These are phyloP conservation scores for Carex cristatella DNA, from an alignment of 176 grass and related monocot genomes.

Conservation along the genomic window DNA sequence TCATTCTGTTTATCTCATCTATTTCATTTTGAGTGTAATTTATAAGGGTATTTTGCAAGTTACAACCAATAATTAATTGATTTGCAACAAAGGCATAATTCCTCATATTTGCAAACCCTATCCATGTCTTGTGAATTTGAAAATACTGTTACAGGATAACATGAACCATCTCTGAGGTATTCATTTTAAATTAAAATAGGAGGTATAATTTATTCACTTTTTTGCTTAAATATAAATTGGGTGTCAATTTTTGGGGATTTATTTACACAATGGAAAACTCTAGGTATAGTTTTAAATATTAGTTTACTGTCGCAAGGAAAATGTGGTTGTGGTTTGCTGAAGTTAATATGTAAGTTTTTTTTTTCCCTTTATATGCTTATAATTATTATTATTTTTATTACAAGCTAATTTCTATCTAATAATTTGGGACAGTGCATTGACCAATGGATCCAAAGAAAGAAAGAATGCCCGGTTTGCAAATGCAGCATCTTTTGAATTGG, in stretches of 20 bases:
- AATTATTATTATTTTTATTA: background rate
- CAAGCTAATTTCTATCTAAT: background rate
- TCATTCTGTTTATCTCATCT: background rate
- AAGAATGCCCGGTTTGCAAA: constrained; percentile 67
- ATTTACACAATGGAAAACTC: background rate
- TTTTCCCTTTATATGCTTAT: background rate
- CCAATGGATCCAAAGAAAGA: constrained; percentile 73
- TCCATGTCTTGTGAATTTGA: background rate
- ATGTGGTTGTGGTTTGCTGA: background rate
- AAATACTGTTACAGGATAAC: no score
- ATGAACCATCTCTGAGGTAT: background rate
- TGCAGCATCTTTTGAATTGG: constrained; percentile 39
- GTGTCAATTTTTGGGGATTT: background rate
- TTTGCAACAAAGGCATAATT: background rate
- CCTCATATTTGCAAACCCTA: background rate
- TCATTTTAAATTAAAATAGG: constrained; percentile 10
- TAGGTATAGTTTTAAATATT: background rate
- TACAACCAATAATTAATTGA: background rate
- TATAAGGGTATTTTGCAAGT: constrained; percentile 3
- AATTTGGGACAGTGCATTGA: constrained; percentile 63
- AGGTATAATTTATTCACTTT: background rate
- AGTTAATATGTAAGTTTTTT: background rate
- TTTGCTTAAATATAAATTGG: background rate
- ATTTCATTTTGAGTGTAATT: background rate
- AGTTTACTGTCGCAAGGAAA: background rate